Base-by-base conservation (phyloP, 2,329 filamentous ascomycete species). In the Stachybotrys chlorohalonatus region DNA sequence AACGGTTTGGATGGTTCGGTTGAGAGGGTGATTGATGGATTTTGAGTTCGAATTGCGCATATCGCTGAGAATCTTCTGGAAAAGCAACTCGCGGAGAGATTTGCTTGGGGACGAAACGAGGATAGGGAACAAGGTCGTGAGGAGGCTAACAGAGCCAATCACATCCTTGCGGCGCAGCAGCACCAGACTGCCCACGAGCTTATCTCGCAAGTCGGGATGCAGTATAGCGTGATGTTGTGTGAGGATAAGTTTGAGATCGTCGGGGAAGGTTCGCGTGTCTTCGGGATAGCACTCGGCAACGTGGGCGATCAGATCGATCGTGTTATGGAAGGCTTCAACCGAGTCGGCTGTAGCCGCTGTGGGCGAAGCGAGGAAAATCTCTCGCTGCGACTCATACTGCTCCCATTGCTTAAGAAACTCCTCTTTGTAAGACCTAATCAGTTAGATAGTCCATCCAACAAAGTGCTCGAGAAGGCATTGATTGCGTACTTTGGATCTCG, bases 91-190 rank as follows among this genome's bases (percentile, higher is more conserved):
- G 50, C 94, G 85, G 42, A 99, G 79, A 5, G 87, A 86, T 71
- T 99, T 99, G 74, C 90, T 95, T 1, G 89, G 87, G 1, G 94
- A 96, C n/a, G 88, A 81, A 7, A 96, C 86, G 42, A 99, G 82
- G 62, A 99, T 89, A 1, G 93, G 93, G 71, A 97, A 96, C n/a
- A 97, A 79, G 0, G 90, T 92, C 57, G 94, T 93, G 49, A 97
- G 80, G 2, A 97, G 81, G 60, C 80, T 84, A 49, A 85, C 80
- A 30, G 92, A 96, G 69, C 96, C 88, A 59, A 99, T 86, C 49
- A 96, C 82, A 5, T 96, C 91, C 72, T 99, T 99, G 68, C 92
- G 90, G 56, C 89, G 81, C 58, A 99, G 73, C 52, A 99, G 76
- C 31, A 95, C 89, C 63, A 99, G 75, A 68, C 90, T 95, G 51